Base-by-base conservation (phyloP, 495 filamentous ascomycete species). In the Aspergillus incahuasiensis region DNA sequence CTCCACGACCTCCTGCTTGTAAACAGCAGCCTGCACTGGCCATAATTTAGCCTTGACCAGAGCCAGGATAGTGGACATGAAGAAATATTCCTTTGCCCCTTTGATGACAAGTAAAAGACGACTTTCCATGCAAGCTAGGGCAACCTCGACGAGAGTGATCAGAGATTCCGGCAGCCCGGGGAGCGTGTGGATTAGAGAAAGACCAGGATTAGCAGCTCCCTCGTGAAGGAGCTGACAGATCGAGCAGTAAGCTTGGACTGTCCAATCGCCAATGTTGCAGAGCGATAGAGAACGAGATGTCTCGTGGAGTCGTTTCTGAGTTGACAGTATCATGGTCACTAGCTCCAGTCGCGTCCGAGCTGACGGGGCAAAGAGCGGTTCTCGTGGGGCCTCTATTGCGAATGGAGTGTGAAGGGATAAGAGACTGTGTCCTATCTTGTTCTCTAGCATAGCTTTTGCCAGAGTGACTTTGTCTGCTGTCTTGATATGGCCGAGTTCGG, bases 81-180 rank as follows among this genome's bases (percentile, higher is more conserved):
- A 75, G 47, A 74, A 75, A 49, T 74, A 77, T 45, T 77, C 73
- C 45, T 75, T 77, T 3, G 73, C 71, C 0, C 74, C 73, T 45
- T 77, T 77, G 49, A 73, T 63, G 6, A 77, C 62, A 7, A 70
- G 56, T 13, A 71, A 55, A 35, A 68, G 67, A 1, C 68, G 68
- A 7, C 53, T 54, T 57, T 77, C 73, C 1, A 77, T 61, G 15
- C 63, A 67, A 25, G 66, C 44, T n/a, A 77, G 58, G 16, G 60
- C 62, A 18, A 62, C 60, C 45, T 77, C 74, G 12, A 70, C 67
- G 11, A 77, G 64, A 0, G 68, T 61, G 5, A 75, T 53, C 6
- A 77, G 56, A 0, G 68, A 68, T 16, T 77, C 72, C 7, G 70
- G 63, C 1, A 77, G 55, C 1, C 68, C 71, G 0, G 70, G 68